Evolutionary conservation across 176 grass and related monocot species (phyloP).

Genomic region (Tuctoria greenei): DNA sequence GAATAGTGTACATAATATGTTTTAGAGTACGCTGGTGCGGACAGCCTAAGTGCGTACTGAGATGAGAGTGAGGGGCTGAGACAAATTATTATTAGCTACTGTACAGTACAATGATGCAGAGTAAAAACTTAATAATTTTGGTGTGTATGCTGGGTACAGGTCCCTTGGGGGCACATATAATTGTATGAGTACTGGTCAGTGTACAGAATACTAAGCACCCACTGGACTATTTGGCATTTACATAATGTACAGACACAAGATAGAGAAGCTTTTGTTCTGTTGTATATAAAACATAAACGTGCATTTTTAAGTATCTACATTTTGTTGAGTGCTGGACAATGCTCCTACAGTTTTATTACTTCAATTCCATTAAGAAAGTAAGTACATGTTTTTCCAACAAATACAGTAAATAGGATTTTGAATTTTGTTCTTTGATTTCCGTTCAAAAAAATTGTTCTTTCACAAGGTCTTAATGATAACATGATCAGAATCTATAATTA

Average conservation of each 20-base stretch:
- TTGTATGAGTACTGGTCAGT: conserved; percentile 34
- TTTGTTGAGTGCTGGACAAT: neutral
- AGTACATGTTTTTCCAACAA: too few species aligned
- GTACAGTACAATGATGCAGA: neutral
- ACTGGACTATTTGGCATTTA: conserved; percentile 25
- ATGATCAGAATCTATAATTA: too few species aligned
- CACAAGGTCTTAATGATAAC: too few species aligned
- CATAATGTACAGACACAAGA: conserved; percentile 17
- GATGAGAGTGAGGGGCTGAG: too few species aligned
- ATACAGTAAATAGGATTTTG: too few species aligned
- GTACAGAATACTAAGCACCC: conserved; percentile 26
- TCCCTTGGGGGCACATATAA: conserved; percentile 42
- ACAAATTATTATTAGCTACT: neutral
- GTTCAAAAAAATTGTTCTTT: too few species aligned
- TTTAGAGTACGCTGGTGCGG: too few species aligned
- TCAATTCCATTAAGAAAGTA: neutral
- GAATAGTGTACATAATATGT: too few species aligned
- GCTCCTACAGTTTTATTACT: neutral
- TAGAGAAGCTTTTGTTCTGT: conserved; percentile 18
- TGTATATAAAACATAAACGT: neutral
- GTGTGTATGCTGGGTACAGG: conserved; percentile 1
- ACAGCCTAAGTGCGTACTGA: neutral
- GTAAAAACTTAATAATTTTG: neutral
- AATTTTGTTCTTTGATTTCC: too few species aligned
- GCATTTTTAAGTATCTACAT: neutral